Base-by-base conservation (phyloP, 129 eudicot species). In the Artemisia annua region DNA sequence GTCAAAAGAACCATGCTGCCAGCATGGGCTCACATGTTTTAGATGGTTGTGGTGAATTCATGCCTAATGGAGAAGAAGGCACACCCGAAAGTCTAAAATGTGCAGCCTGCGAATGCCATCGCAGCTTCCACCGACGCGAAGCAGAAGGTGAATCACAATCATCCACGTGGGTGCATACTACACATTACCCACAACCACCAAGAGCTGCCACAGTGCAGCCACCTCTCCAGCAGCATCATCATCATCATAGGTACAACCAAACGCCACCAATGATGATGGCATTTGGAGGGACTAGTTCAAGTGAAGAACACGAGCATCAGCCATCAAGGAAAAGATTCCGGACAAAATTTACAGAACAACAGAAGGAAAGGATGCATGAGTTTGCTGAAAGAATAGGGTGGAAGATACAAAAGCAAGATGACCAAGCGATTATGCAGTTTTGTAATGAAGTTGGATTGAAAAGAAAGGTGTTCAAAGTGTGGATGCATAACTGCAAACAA, bases 401-500 rank as follows among this genome's bases (percentile, higher is more conserved):
- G 97, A 84, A 61, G 72, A 91, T 91, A 7, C 95, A 88, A 66
- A 91, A 86, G 79, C 89, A 91, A 80, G 90, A 91, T 66, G 96
- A 91, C n/a, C 71, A 83, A 50, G 88, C 82, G 51, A 87, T 91
- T 22, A 75, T 63, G 60, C 82, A 79, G 48, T 86, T 91, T 51
- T 91, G 97, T 28, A 46, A 51, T 30, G 91, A 86, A 28, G 79
- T 73, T n/a, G 97, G 92, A 2, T 67, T 91, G 13, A 84, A 86
- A 63, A 80, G 95, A 52, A 84, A 91, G 56, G 97, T 88, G 44
- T 88, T 91, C 70, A 91, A 88, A 66, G 97, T 91, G 18, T 91
- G 95, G 95, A 86, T 91, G 92, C 95, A 91, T 72, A 91, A 91
- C 85, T 80, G 83, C 85, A 91, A 88, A 74, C 95, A 88, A 67